These are phyloP conservation scores for Corymbia maculata DNA, from an alignment of 345 rosid genomes.

Conservation along the genomic window DNA sequence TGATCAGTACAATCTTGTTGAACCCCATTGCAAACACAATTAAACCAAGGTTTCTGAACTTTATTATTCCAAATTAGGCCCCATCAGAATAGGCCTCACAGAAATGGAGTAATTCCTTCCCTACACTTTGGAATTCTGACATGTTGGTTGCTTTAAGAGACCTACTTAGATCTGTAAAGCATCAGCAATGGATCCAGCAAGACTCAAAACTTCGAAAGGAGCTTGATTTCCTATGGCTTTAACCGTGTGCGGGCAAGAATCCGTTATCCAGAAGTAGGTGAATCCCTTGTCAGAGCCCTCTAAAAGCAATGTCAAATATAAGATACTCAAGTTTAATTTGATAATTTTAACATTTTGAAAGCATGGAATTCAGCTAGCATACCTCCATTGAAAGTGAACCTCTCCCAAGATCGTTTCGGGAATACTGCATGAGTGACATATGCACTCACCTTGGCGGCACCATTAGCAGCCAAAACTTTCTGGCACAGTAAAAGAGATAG, in stretches of 20 bases:
- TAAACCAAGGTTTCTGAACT: not conserved
- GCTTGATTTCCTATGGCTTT: constrained; percentile 59
- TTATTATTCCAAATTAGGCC: not conserved
- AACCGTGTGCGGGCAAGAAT: constrained; percentile 89
- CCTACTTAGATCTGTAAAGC: constrained; percentile 64
- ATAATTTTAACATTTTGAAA: not conserved
- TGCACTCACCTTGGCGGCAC: constrained; percentile 93
- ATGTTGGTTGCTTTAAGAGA: not conserved
- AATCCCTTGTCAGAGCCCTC: constrained; percentile 51
- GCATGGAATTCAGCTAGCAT: not conserved
- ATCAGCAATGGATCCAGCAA: constrained; percentile 83
- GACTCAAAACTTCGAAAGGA: constrained; percentile 90
- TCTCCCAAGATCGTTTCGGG: constrained; percentile 92
- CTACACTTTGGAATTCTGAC: not conserved
- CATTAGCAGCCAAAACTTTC: constrained; percentile 89
- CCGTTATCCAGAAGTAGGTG: constrained; percentile 90
- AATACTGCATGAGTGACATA: constrained; percentile 97
- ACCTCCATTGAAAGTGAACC: constrained; percentile 56
- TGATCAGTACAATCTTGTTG: not conserved
- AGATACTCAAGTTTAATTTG: not conserved
- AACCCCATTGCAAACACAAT: not conserved
- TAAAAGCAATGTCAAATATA: not conserved
- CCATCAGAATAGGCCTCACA: not conserved
- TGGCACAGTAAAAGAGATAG: constrained; percentile 11
- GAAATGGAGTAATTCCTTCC: not conserved